A percentile compares a stretch with the other conserved stretches of the same genome.
Conservation (phyloP, 345 rosid genomes). For the Iberis pinnata region DNA sequence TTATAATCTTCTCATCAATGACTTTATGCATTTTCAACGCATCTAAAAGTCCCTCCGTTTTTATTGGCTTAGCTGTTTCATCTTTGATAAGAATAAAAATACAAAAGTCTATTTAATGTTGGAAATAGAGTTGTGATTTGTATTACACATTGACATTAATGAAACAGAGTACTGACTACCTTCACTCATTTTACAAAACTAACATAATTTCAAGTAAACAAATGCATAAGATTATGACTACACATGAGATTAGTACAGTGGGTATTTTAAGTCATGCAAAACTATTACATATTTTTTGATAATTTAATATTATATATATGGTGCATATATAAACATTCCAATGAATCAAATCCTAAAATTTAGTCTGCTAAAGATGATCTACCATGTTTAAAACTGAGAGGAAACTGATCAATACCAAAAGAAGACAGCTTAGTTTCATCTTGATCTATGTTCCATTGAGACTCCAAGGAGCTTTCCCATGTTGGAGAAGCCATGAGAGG, state of each 20-base stretch:
- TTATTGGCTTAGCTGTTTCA: no score
- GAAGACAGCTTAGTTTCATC: conserved; percentile 61
- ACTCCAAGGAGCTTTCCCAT: conserved; percentile 53
- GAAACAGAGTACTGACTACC: background rate
- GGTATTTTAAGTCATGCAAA: conserved; percentile 7
- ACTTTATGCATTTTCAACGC: background rate
- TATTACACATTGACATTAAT: conserved; percentile 18
- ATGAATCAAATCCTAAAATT: conserved; percentile 44
- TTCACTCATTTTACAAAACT: conserved; percentile 21
- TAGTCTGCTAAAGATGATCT: conserved; percentile 43
- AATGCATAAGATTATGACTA: conserved; percentile 16
- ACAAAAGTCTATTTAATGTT: background rate
- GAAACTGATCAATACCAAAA: conserved; percentile 36
- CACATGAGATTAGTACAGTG: conserved; percentile 21
- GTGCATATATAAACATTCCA: conserved; percentile 40
- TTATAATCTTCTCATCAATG: background rate
- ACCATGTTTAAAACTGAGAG: conserved; percentile 38
- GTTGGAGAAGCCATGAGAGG: conserved; percentile 50
- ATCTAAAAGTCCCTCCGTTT: no score
- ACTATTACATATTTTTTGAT: conserved; percentile 8
- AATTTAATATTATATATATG: conserved; percentile 12
- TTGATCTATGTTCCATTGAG: conserved; percentile 63
- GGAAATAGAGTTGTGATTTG: conserved; percentile 11
- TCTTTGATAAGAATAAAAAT: no score
- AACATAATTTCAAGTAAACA: conserved; percentile 12